Conservation (phyloP, 164 flowering plant genomes). For the Taxillus chinensis region DNA sequence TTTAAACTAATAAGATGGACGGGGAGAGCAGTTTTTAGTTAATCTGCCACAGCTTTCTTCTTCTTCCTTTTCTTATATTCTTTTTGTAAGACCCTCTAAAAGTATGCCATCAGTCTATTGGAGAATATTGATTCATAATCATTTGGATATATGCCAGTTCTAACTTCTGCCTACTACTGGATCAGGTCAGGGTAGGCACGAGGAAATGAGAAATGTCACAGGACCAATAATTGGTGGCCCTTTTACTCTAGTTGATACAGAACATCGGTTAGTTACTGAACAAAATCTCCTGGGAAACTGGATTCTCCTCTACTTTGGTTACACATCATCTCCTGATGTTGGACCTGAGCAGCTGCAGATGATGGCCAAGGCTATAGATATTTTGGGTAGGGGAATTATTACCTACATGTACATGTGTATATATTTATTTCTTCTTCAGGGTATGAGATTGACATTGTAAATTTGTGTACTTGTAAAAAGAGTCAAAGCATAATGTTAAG, state of each 20-base stretch:
- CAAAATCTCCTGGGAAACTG: conserved; percentile 56
- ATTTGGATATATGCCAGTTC: not conserved
- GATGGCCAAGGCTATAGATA: conserved; percentile 57
- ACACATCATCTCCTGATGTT: conserved; percentile 86
- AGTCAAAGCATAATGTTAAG: conserved; percentile 44
- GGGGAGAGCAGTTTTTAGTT: too few species aligned
- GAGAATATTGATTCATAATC: not conserved
- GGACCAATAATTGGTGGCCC: conserved; percentile 85
- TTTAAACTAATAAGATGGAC: too few species aligned
- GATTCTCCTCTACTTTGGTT: conserved; percentile 87
- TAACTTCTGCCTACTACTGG: not conserved
- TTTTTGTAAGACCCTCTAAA: not conserved
- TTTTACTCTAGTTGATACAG: conserved; percentile 50
- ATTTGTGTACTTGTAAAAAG: conserved; percentile 25
- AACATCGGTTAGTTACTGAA: conserved; percentile 45
- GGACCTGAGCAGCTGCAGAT: conserved; percentile 69
- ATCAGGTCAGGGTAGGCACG: conserved; percentile 35
- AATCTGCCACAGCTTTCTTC: too few species aligned
- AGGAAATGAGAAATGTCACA: conserved; percentile 11
- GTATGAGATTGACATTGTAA: conserved; percentile 9
- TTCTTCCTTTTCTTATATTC: too few species aligned
- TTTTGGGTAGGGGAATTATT: conserved; percentile 40
- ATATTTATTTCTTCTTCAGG: not conserved
- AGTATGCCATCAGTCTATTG: not conserved
- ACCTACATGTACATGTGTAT: not conserved